Evolutionary conservation across 2,329 filamentous ascomycete genomes (phyloP), one percentile per base, ranked within the genome.

Genomic region (Cladosporium sp.): DNA sequence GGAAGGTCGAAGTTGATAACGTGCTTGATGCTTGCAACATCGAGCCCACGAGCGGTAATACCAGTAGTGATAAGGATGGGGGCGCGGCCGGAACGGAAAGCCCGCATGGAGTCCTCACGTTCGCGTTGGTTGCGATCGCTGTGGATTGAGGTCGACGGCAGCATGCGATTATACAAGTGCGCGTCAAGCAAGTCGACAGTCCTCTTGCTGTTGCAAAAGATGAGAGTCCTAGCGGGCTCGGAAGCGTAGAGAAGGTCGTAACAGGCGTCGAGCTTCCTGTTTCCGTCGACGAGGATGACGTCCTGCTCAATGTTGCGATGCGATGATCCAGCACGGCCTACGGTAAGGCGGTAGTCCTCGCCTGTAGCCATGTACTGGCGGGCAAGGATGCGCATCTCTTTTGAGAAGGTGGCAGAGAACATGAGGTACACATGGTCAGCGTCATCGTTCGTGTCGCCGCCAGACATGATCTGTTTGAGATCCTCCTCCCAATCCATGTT

Each of bases 1-100:
- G 93, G 93, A 1, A 97, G 78, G 61, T 97, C 92, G 66, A 87
- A 97, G 76, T 99, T 97, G 81, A 99, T 88, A 61, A 99, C 89
- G 64, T 96, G 91, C 78, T 87, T 85, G 5, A 97, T 88, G 64
- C 94, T 91, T 59, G 84, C 84, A 37, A 97, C 88, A 66, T 97
- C 92, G 36, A 97, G 86, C 6, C 94, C 94, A 66, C 94, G 91
- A 69, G 91, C 89, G 54, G 88, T 87, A 54, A 99, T 84, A 50
- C 90, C 90, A 20, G 93, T 97, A 11, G 93, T 86, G 60, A 97
- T 84, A 59, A 99, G 74, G 58, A 99, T 89, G 0, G 93, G 92
- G 9, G 83, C 81, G 34, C 82, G 83, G 1, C 89, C 93, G 19
- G 77, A 79, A 19, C 89, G 87, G 81, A 97, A 97, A 1, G 88